Percentiles rank a stretch among this genome's conserved stretches.
phyloP scores from a whole-genome alignment of 2,329 filamentous ascomycete genomes.

The Sclerotinia borealis region DNA sequence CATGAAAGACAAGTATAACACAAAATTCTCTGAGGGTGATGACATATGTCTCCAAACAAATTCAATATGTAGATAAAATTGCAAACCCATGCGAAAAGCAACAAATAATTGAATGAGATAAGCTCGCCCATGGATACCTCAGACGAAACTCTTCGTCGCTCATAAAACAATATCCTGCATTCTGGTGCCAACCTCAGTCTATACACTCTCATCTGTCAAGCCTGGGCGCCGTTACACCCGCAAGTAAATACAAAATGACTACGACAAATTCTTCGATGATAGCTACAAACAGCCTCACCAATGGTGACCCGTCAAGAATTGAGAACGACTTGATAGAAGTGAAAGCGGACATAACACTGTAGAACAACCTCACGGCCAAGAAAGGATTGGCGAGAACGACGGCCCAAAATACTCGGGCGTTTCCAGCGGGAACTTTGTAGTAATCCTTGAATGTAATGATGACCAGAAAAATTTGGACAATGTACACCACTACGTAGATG shows the following conservation, averaged over 20 bases:
- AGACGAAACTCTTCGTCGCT: not conserved
- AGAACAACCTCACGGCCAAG: conserved; percentile 31
- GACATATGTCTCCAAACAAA: not conserved
- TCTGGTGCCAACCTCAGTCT: not conserved
- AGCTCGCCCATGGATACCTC: not conserved
- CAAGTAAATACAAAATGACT: conserved; percentile 28
- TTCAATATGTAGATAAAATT: not conserved
- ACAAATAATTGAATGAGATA: not conserved
- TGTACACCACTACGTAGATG: conserved; percentile 30
- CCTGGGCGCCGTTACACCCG: conserved; percentile 11
- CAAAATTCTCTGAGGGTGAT: not conserved
- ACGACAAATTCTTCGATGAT: conserved; percentile 31
- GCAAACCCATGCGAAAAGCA: not conserved
- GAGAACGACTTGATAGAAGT: conserved; percentile 22
- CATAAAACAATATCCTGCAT: not conserved
- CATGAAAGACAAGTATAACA: not conserved
- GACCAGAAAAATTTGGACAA: conserved; percentile 20
- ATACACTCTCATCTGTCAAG: not conserved
- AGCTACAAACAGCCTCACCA: conserved; percentile 30
- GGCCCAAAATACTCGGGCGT: conserved; percentile 29
- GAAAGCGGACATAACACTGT: conserved; percentile 30
- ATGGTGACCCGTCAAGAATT: conserved; percentile 22
- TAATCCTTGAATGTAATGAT: conserved; percentile 26
- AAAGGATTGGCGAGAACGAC: conserved; percentile 30
- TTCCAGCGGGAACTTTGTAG: conserved; percentile 25